Base-by-base conservation (phyloP, 129 eudicot genomes). In the Apium graveolens region DNA sequence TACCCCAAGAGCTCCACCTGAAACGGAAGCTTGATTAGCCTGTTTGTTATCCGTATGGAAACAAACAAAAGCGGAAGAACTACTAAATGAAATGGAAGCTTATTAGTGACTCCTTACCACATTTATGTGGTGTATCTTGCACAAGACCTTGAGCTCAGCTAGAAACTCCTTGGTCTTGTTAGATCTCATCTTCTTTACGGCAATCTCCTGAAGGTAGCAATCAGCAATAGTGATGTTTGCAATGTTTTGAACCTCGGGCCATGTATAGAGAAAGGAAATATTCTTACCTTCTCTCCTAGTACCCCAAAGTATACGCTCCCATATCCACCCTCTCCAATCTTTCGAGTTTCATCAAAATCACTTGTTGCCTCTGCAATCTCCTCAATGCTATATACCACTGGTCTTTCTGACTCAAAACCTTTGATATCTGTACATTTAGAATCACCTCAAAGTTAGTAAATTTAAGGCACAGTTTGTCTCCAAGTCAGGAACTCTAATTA, bases 1-100 rank as follows among this genome's bases (percentile, higher is more conserved):
- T 87, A 92, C 37, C 97, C 97, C 84, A 92, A 72, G 78, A 92
- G 84, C 91, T 88, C 97, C 81, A 92, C 97, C 95, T 91, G 53
- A 78, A 74, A 53, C 35, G 43, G 29, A 46, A 75, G 41, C 32
- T 51, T 57, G 37, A 45, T 80, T 51, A 69, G 42, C 43, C 73
- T 73, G 60, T 7, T 27, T 21, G 39, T 38, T 4, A 38, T 45
- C 73, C 46, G 46, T 29, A 26, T 12, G 21, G n/a, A 73, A 43
- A 73, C 57, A 44, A 43, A 12, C 24, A 43, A 13, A 71, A 73
- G 37, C 20, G 7, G 13, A 21, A 43, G 35, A 24, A 42, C 76
- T 39, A 35, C 14, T 32, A 31, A 17, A 48, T 48, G 21, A 78
- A n/a, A 57, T 21, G 48, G 13, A 1, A 1, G 27, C 39, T 74